Evolutionary conservation across 208 protist species (phyloP).

Genomic region (Porcisia deanei): DNA sequence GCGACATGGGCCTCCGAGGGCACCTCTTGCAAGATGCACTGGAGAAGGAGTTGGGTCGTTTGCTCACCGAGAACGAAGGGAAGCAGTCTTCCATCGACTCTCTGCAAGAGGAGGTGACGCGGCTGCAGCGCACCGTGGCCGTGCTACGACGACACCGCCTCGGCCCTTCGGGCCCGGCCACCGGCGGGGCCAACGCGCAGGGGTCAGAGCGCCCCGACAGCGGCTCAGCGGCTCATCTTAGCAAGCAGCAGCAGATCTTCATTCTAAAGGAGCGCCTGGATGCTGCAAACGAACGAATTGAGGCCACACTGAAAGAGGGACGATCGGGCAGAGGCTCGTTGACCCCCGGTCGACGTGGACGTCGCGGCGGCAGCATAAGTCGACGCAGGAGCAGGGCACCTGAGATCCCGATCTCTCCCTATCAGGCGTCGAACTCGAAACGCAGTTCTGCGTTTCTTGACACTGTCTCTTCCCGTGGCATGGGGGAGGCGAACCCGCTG

Average conservation of each 20-base stretch:
- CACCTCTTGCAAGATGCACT: conserved; percentile 38
- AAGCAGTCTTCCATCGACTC: conserved; percentile 35
- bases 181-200: background rate
- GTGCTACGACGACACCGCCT: conserved; percentile 34
- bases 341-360: conserved; percentile 5
- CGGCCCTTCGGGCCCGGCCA: background rate
- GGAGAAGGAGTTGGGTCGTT: conserved; percentile 55
- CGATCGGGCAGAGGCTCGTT: background rate
- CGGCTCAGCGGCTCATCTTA: conserved; percentile 45
- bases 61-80: conserved; percentile 56
- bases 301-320: conserved; percentile 25
- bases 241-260: conserved; percentile 88
- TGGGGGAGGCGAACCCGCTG: conserved; percentile 28
- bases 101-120: conserved; percentile 46
- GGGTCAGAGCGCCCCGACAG: conserved; percentile 37
- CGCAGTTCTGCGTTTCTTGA: background rate
- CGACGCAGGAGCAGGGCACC: background rate
- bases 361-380: background rate
- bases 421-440: background rate
- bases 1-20: conserved; percentile 16
- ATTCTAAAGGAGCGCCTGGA: conserved; percentile 79
- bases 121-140: conserved; percentile 43
- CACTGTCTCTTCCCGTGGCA: conserved; percentile 18
- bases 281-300: conserved; percentile 59
- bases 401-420: background rate